Base-by-base conservation (phyloP, 2,329 filamentous ascomycete genomes). In the Fusarium keratoplasticum region DNA sequence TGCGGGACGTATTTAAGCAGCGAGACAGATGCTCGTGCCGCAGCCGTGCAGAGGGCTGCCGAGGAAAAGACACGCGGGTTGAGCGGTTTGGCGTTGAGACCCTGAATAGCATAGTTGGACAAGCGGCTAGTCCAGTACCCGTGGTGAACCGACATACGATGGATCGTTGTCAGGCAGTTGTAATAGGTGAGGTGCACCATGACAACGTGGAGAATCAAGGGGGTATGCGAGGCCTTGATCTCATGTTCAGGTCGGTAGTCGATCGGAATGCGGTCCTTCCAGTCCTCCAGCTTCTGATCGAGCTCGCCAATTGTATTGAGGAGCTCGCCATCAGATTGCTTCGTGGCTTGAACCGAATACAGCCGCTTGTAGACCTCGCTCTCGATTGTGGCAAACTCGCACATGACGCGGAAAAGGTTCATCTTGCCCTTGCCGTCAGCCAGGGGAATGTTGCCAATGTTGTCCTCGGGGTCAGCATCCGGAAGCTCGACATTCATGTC, bases 201-300 rank as follows among this genome's bases (percentile, higher is more conserved):
- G 70, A 98, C 95, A 61, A 99, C 91, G 75, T 98, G 96, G 22
- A 99, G 87, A 22, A 98, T 95, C n/a, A 98, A 87, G 1, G 96
- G 95, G 1, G 95, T 97, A 81, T 98, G 95, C 0, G 93, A 93
- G 1, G 95, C 94, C 82, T 95, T 95, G 82, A 99, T 98, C 82
- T 98, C 95, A 81, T 98, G 92, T 82, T 98, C 96, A 0, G 96
- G 96, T n/a, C 96, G 91, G 84, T 98, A 98, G 79, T 98, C 96
- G 66, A 98, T 89, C 3, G 96, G 96, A 63, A 99, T 98, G 61
- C 89, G 91, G 80, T 98, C 95, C 85, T 98, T 98, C 96, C 96
- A 99, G 63, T 95, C 92, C 81, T 99, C 96, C 5, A 99, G 77
- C 78, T 95, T 91, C 78, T 91, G 92, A 81, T 99, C 96, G 11